Evolutionary conservation across 768 basidiomycete species (phyloP).

Genomic region (Melanogaster broomeanus): DNA sequence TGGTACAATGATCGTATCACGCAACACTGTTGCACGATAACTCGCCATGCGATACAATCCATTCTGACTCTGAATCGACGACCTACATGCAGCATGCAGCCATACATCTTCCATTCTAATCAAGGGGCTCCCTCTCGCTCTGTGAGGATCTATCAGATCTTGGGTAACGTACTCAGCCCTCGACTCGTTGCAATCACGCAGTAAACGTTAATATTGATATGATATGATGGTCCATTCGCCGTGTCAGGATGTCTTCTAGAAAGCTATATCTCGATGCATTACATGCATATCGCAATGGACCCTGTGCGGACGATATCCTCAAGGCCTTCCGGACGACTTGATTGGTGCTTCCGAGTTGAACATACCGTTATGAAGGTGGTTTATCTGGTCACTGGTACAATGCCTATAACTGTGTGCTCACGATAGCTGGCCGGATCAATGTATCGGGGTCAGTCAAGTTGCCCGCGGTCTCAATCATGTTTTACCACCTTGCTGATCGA

Average conservation of each 20-base stretch:
- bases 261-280: conserved; percentile 15
- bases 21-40: too few relatives aligned
- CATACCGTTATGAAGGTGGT: neutral
- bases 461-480: neutral
- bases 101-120: neutral
- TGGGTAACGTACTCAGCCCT: neutral
- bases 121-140: neutral
- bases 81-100: neutral
- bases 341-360: neutral
- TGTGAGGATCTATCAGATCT: conserved; percentile 23
- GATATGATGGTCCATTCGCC: conserved; percentile 1
- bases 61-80: neutral
- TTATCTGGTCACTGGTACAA: neutral
- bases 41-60: too few relatives aligned
- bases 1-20: too few relatives aligned
- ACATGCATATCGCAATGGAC: conserved; percentile 17
- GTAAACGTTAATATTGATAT: conserved; percentile 16
- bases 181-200: conserved; percentile 10
- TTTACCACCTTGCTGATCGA: neutral
- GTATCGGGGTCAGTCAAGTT: neutral
- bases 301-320: conserved; percentile 22
- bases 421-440: neutral
- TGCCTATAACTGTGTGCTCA: neutral
- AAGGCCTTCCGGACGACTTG: conserved; percentile 9
- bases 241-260: neutral